Conservation (phyloP, 192 early-diverging fungal species). For the Funneliformis mosseae region DNA sequence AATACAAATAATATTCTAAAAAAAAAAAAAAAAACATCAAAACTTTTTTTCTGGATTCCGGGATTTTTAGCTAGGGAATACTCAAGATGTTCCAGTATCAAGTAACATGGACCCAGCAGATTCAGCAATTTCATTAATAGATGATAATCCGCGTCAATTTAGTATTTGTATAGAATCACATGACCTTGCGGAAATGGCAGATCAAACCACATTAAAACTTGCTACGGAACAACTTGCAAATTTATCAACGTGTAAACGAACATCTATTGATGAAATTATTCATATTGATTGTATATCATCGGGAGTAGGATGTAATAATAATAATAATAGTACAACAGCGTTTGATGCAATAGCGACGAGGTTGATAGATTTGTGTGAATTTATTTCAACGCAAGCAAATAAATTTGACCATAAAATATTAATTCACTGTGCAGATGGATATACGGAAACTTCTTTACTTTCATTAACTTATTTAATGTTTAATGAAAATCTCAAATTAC, state of each 20-base stretch:
- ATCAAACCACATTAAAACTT: conserved; percentile 37
- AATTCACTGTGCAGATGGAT: conserved; percentile 62
- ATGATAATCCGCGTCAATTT: conserved; percentile 46
- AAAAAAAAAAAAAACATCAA: neutral
- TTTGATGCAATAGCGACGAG: conserved; percentile 36
- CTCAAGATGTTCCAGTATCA: conserved; percentile 46
- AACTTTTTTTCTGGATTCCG: neutral
- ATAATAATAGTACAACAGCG: neutral
- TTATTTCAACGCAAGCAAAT: conserved; percentile 39
- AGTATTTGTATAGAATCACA: conserved; percentile 54
- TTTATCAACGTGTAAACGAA: neutral
- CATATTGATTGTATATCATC: conserved; percentile 44
- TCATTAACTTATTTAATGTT: conserved; percentile 55
- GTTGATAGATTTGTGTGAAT: conserved; percentile 37
- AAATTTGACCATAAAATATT: conserved; percentile 42
- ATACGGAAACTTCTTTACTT: conserved; percentile 57
- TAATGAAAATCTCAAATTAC: conserved; percentile 45
- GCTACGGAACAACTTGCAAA: conserved; percentile 36
- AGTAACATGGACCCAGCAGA: conserved; percentile 28
- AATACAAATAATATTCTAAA: neutral
- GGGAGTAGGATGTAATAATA: conserved; percentile 22
- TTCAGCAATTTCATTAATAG: conserved; percentile 30
- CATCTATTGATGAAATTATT: conserved; percentile 31
- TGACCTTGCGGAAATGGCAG: conserved; percentile 50
- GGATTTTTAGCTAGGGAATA: conserved; percentile 42